phyloP scores from a whole-genome alignment of 2,329 filamentous ascomycete genomes.

The Cytospora mali region DNA sequence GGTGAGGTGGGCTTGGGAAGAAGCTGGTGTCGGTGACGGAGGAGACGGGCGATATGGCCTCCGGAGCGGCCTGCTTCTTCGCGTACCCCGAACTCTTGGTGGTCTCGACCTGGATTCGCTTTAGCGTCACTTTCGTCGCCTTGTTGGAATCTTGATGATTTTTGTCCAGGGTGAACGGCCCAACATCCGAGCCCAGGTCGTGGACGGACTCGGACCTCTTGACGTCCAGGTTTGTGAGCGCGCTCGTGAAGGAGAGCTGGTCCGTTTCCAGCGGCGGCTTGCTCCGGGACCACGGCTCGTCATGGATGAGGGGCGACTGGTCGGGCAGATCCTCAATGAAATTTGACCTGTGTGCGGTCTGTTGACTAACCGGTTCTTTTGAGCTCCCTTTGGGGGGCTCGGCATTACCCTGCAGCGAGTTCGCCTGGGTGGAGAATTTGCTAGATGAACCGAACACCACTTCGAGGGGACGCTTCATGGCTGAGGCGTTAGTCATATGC shows the following conservation, averaged over 20 bases:
- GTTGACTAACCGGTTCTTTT: slow-evolving; percentile 4
- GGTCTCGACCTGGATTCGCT: slow-evolving; percentile 6
- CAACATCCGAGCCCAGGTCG: slow-evolving; percentile 20
- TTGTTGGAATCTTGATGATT: not conserved
- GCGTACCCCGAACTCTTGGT: slow-evolving; percentile 19
- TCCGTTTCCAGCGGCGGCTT: slow-evolving; percentile 34
- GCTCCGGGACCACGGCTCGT: slow-evolving; percentile 29
- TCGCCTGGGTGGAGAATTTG: slow-evolving; percentile 12
- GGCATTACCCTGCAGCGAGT: slow-evolving; percentile 16
- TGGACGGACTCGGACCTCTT: slow-evolving; percentile 23
- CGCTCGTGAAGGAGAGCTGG: slow-evolving; percentile 30
- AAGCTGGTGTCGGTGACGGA: slow-evolving; percentile 14
- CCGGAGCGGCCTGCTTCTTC: slow-evolving; percentile 3
- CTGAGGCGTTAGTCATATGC: not conserved
- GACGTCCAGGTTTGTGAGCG: slow-evolving; percentile 31
- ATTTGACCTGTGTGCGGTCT: slow-evolving; percentile 5
- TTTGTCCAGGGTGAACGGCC: slow-evolving; percentile 17
- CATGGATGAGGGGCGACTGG: slow-evolving; percentile 11
- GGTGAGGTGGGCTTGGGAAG: slow-evolving; percentile 5
- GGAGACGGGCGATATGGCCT: not conserved
- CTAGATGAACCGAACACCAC: slow-evolving; percentile 29
- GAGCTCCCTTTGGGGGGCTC: slow-evolving; percentile 15
- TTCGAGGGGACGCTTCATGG: slow-evolving; percentile 9
- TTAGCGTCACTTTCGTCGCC: slow-evolving; percentile 7
- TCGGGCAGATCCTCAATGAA: slow-evolving; percentile 6